Evolutionary conservation across 495 filamentous ascomycete genomes (phyloP), one percentile per base, ranked within the genome.

Genomic region (Chaetomium tenue): DNA sequence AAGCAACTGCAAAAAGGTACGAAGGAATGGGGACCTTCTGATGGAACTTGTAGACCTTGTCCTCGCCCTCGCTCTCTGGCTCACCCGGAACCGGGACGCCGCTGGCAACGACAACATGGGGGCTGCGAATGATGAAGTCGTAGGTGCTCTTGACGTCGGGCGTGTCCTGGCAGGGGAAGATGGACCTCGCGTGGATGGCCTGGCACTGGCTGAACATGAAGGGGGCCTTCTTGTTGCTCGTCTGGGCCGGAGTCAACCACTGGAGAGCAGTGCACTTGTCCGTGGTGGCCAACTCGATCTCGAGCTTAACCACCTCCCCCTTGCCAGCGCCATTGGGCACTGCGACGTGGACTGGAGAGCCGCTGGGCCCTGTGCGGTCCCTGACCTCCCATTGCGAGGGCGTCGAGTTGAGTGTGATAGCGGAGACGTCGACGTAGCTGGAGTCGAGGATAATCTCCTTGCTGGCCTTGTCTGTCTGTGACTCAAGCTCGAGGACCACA

Each of bases 171-270:
- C 92, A 97, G 15, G 94, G 94, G 75, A 97, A 96, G 60, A 97
- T 82, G 25, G 91, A 96, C 56, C 93, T 85, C 28, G 89, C 91
- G 69, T 97, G 91, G 68, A 98, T 98, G 46, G 93, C 92, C 79
- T 98, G 93, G 76, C 92, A 96, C 84, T 98, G 93, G 44, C 91
- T 93, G 81, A 97, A 97, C 87, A 97, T 94, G 73, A 97, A 97
- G 9, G 93, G 93, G 68, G 91, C 88, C 70, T 93, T 92, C 75
- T 90, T 91, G 81, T 94, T 96, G 52, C 88, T 89, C 4, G 93
- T 97, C 79, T 98, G 93, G 25, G 88, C 87, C 9, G 91, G 89
- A 0, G 87, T 91, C 75, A 98, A 79, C 93, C 93, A 98, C 77
- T 96, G 93, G 55, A 97, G 81, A 0, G 93, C 93, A 8, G 92